Conservation (phyloP, 306 rosid species). For the Gleditsia sinensis region DNA sequence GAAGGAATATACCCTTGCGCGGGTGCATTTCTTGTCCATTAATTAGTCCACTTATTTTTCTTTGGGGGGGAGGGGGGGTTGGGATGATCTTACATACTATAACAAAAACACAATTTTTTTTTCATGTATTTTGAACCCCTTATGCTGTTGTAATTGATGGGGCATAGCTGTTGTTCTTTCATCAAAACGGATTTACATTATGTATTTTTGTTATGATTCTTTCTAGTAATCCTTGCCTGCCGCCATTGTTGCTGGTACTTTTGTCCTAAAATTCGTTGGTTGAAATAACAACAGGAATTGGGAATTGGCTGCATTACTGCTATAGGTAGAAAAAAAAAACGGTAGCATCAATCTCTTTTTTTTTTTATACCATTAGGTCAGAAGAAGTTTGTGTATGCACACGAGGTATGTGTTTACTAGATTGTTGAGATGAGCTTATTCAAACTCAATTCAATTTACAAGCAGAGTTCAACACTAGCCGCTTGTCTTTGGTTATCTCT, state of each 20-base stretch:
- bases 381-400: no score
- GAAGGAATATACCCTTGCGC: constrained; percentile 86
- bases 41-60: constrained; percentile 48
- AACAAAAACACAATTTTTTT: not conserved
- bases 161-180: not conserved
- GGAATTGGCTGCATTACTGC: not conserved
- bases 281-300: not conserved
- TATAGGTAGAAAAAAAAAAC: no score
- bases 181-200: not conserved
- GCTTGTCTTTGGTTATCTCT: no score
- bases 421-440: not conserved
- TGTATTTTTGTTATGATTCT: not conserved
- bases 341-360: no score
- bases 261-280: not conserved
- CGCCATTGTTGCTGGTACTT: not conserved
- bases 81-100: not conserved
- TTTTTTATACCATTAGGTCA: no score
- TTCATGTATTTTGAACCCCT: constrained; percentile 15
- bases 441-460: no score
- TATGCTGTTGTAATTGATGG: constrained; percentile 25
- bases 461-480: no score
- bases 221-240: not conserved
- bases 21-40: constrained; percentile 86
- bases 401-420: not conserved
- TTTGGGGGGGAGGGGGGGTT: not conserved